Evolutionary conservation across 192 early-diverging fungal species (phyloP).

Genomic region (Jimgerdemannia flammicorona): DNA sequence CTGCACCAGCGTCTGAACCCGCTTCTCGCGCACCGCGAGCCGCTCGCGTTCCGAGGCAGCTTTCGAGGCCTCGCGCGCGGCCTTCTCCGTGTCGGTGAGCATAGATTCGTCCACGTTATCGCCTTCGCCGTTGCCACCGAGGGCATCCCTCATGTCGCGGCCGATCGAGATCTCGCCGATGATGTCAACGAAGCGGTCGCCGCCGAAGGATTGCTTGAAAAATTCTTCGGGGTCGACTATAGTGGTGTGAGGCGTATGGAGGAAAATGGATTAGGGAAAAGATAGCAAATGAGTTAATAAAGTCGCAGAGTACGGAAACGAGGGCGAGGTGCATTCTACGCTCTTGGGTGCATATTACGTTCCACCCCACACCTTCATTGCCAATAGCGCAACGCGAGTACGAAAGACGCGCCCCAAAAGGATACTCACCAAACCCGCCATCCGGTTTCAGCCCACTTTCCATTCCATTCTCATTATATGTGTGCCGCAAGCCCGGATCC

Average conservation of each 20-base stretch:
- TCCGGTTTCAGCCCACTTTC: constrained; percentile 55
- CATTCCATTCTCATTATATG: constrained; percentile 86
- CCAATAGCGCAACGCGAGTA: not conserved
- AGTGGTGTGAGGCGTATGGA: not conserved
- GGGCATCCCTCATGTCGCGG: constrained; percentile 82
- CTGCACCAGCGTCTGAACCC: constrained; percentile 68
- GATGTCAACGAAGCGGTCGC: constrained; percentile 94
- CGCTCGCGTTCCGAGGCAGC: constrained; percentile 57
- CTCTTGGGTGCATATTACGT: too few relatives aligned
- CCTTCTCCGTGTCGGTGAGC: constrained; percentile 49
- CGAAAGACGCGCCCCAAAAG: not conserved
- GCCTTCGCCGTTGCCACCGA: constrained; percentile 58
- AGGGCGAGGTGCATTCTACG: too few relatives aligned
- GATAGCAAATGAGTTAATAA: not conserved
- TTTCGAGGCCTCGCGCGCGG: constrained; percentile 52
- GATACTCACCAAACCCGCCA: constrained; percentile 54
- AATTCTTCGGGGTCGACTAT: constrained; percentile 91
- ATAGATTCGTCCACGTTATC: constrained; percentile 16
- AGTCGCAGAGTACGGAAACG: not conserved
- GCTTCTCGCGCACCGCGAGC: constrained; percentile 48
- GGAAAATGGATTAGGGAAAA: not conserved
- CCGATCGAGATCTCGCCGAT: constrained; percentile 98
- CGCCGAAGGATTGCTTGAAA: constrained; percentile 96
- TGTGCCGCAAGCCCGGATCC: constrained; percentile 81
- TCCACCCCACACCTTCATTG: too few relatives aligned